Percentiles rank a stretch among this genome's conserved stretches.
Conservation (phyloP, 225 moss, liverwort and hornwort genomes). For the Marchantia paleacea region DNA sequence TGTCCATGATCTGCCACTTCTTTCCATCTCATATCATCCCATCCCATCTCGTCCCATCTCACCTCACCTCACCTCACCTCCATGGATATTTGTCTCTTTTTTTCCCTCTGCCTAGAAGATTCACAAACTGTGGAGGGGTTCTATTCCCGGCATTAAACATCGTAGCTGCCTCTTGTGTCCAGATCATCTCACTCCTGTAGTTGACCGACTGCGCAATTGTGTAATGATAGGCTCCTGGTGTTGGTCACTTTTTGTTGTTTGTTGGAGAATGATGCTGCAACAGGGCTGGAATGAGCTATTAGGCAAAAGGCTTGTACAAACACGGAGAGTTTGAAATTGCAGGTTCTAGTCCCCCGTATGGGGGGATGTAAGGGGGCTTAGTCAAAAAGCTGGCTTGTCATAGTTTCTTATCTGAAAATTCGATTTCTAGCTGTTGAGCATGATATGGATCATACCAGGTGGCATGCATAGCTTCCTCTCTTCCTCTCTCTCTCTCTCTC, state of each 20-base stretch:
- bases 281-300: neutral
- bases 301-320: slow-evolving; percentile 1
- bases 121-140: neutral
- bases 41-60: neutral
- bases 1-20: neutral
- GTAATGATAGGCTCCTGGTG: neutral
- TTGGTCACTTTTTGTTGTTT: neutral
- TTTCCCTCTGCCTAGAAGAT: neutral
- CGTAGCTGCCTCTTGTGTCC: neutral
- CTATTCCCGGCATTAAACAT: neutral
- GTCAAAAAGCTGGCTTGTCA: neutral
- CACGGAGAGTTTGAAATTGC: neutral
- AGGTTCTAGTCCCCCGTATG: neutral
- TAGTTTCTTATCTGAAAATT: neutral
- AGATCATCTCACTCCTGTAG: neutral
- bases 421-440: neutral
- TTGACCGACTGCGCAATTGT: neutral
- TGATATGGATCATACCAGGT: neutral
- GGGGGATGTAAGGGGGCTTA: neutral
- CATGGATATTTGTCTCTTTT: neutral
- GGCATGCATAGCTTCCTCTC: neutral
- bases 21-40: neutral
- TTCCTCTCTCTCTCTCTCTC: too few relatives aligned
- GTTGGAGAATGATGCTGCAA: neutral
- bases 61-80: too few relatives aligned